Conservation (phyloP, 179 eudicot species). For the Patellifolia procumbens region DNA sequence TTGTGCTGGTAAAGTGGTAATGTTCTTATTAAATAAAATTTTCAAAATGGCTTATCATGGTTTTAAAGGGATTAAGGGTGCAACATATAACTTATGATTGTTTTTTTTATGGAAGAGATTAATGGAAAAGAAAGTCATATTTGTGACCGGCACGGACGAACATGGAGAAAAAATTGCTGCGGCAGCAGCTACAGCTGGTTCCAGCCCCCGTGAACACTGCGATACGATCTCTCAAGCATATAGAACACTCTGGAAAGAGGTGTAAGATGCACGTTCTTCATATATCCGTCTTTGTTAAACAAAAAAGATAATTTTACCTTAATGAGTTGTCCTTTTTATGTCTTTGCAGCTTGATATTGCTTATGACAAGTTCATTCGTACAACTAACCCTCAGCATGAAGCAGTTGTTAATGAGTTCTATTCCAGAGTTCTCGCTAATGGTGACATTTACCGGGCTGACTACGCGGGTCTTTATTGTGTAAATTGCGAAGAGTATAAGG, state of each 20-base stretch:
- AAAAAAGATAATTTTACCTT: not conserved
- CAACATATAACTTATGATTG: not conserved
- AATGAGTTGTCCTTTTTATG: not conserved
- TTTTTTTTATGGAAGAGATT: constrained; percentile 61
- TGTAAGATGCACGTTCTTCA: constrained; percentile 25
- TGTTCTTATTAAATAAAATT: not conserved
- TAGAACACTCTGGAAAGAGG: constrained; percentile 82
- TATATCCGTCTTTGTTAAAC: not conserved
- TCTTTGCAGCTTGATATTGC: constrained; percentile 78
- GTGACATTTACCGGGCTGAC: constrained; percentile 92
- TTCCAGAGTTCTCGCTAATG: constrained; percentile 81
- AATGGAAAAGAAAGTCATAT: constrained; percentile 73
- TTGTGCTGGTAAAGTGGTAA: not conserved
- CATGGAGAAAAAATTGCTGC: constrained; percentile 99
- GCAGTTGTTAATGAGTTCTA: constrained; percentile 87
- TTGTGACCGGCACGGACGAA: constrained; percentile 98
- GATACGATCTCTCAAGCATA: constrained; percentile 77
- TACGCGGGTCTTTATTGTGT: constrained; percentile 97
- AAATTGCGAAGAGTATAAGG: constrained; percentile 99
- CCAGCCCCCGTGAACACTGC: constrained; percentile 78
- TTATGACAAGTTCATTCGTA: constrained; percentile 92
- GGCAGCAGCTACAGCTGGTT: constrained; percentile 73
- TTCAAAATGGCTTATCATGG: not conserved
- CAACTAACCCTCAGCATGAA: constrained; percentile 83
- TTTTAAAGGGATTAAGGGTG: not conserved